Evolutionary conservation across 768 basidiomycete species (phyloP), one percentile per base, ranked within the genome.

Genomic region (Naganishia kalamii): DNA sequence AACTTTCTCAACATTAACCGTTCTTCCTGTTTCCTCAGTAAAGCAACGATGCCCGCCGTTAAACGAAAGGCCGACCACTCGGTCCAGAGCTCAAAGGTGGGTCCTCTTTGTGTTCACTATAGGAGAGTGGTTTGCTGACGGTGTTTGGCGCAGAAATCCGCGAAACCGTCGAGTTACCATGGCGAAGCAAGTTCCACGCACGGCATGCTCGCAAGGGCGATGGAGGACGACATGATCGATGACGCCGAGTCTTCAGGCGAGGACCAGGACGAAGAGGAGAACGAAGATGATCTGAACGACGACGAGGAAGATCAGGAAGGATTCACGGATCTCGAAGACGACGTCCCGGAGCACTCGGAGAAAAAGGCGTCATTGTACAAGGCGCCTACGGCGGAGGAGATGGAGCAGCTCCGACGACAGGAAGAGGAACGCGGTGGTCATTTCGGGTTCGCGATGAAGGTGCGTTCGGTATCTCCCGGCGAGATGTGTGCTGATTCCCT

Each of bases 391-490:
- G 70, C 68, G n/a, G 71, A 73, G 60, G 88, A 92, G 74, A 79
- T 92, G 48, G 81, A 85, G 62, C 78, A 77, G 6, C 86, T 92
- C 68, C 88, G 86, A 71, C 87, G 86, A 72, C 88, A 89, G 19
- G 61, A 69, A 61, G 65, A 68, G 59, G 64, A 60, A 33, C 29
- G 51, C 27, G 52, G 52, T 62, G 57, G 51, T 1, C 27, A 60
- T 57, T 71, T 63, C 29, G 60, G 50, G 23, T 54, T 54, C 44
- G 62, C 49, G 10, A 66, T 63, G 59, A 70, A 47, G 61, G 50
- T 67, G 21, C 17, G 51, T 57, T 4, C 10, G 7, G 37, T 15
- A 29, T 1, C 12, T 21, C n/a, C n/a, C n/a, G n/a, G n/a, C 10
- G 57, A 19, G 68, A 87, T 87, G 17, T 81, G 83, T 27, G 63